These are phyloP conservation scores for Diutina sp. DNA, from an alignment of 1,139 yeast genomes.

Conservation along the genomic window DNA sequence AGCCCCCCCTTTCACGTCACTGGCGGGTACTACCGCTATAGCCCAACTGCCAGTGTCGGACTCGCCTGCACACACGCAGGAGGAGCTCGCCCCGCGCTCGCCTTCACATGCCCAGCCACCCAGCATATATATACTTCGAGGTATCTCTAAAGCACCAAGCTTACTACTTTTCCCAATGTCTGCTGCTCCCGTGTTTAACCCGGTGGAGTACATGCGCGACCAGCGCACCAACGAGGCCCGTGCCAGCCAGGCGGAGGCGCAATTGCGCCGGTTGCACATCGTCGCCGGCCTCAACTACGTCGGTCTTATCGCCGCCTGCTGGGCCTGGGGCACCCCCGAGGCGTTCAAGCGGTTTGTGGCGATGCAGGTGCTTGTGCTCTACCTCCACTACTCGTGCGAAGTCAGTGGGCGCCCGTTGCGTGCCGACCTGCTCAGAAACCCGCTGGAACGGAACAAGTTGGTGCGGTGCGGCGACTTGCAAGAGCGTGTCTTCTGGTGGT, in stretches of 20 bases:
- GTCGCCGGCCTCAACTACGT: neutral
- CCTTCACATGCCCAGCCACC: neutral
- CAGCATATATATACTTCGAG: no score
- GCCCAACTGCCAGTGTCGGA: neutral
- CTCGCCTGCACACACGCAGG: neutral
- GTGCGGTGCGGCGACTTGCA: neutral
- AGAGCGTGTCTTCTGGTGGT: neutral
- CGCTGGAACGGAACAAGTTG: neutral
- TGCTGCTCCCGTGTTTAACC: neutral
- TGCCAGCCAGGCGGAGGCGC: neutral
- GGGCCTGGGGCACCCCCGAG: neutral
- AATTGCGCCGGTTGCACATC: neutral
- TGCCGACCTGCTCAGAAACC: neutral
- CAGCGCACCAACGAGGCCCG: neutral
- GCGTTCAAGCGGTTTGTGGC: neutral
- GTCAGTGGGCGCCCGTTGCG: conserved; percentile 1
- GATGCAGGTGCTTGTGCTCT: neutral
- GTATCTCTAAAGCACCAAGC: no score
- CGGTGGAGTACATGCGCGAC: conserved; percentile 1
- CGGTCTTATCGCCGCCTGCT: neutral
- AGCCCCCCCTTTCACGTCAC: no score
- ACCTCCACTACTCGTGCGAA: neutral
- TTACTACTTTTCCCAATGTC: neutral
- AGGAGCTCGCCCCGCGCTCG: neutral
- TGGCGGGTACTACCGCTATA: no score